Evolutionary conservation across 164 flowering plant species (phyloP).

Genomic region (Magnolia changhungtana): DNA sequence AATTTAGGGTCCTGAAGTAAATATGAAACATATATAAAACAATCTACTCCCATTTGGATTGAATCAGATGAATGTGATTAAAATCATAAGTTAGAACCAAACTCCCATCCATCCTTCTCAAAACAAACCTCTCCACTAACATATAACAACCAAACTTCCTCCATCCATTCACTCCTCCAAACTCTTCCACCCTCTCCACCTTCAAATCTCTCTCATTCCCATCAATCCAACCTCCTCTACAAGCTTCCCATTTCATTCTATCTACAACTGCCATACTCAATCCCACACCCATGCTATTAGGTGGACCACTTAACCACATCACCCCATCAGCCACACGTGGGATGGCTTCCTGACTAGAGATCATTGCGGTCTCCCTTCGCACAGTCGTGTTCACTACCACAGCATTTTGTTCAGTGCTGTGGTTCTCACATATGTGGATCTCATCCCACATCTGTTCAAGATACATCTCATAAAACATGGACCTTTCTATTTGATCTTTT

Average conservation of each 20-base stretch:
- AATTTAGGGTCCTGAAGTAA: too few relatives aligned
- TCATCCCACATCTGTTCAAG: slow-evolving; percentile 63
- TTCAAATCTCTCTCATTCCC: slow-evolving; percentile 21
- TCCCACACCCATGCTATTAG: background rate
- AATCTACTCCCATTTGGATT: too few relatives aligned
- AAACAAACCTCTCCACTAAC: too few relatives aligned
- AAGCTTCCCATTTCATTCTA: slow-evolving; percentile 27
- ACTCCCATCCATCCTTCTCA: too few relatives aligned
- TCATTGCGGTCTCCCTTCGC: background rate
- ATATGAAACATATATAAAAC: too few relatives aligned
- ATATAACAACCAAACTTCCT: slow-evolving; percentile 44
- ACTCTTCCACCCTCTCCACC: slow-evolving; percentile 25
- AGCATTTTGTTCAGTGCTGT: slow-evolving; percentile 9
- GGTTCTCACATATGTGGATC: slow-evolving; percentile 29
- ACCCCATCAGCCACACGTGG: slow-evolving; percentile 4
- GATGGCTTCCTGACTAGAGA: slow-evolving; percentile 3
- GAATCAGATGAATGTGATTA: too few relatives aligned
- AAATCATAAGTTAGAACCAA: too few relatives aligned
- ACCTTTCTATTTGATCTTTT: slow-evolving; percentile 34
- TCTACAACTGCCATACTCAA: slow-evolving; percentile 21
- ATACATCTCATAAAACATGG: slow-evolving; percentile 48
- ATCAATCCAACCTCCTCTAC: slow-evolving; percentile 38
- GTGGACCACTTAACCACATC: background rate
- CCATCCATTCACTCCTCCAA: slow-evolving; percentile 25
- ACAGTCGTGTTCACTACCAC: slow-evolving; percentile 3